Percentiles rank a stretch among this genome's conserved stretches.
These are phyloP conservation scores for Bipolaris cookei DNA, from an alignment of 2,329 filamentous ascomycete species.

Conservation along the genomic window DNA sequence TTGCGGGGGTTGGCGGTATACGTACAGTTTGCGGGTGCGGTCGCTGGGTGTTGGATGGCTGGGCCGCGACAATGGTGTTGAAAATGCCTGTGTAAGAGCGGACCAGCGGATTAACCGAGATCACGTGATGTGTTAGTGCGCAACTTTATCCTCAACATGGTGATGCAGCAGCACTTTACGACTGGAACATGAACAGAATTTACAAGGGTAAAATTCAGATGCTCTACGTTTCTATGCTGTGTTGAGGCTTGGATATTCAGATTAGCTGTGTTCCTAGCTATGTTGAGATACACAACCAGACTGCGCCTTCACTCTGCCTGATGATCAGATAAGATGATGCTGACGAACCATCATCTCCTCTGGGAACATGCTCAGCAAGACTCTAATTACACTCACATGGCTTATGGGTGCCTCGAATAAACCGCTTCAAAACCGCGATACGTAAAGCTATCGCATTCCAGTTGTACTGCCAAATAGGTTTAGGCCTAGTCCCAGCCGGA, in stretches of 20 bases:
- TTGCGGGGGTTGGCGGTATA: conserved; percentile 25
- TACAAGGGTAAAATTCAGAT: fast-evolving
- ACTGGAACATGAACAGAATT: neutral
- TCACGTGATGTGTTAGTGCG: conserved; percentile 24
- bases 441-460: neutral
- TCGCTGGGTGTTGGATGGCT: conserved; percentile 43
- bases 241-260: neutral
- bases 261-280: neutral
- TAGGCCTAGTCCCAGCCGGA: conserved; percentile 1
- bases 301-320: neutral
- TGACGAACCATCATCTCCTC: neutral
- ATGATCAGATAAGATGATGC: conserved; percentile 17
- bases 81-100: conserved; percentile 19
- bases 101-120: conserved; percentile 29
- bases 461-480: neutral
- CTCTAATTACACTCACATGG: neutral
- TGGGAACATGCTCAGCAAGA: neutral
- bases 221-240: neutral
- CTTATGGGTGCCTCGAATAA: neutral
- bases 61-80: conserved; percentile 34
- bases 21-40: conserved; percentile 45
- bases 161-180: neutral
- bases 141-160: neutral
- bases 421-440: neutral
- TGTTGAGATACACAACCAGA: neutral